Base-by-base conservation (phyloP, 805 yeast genomes). In the Yarrowia divulgata region DNA sequence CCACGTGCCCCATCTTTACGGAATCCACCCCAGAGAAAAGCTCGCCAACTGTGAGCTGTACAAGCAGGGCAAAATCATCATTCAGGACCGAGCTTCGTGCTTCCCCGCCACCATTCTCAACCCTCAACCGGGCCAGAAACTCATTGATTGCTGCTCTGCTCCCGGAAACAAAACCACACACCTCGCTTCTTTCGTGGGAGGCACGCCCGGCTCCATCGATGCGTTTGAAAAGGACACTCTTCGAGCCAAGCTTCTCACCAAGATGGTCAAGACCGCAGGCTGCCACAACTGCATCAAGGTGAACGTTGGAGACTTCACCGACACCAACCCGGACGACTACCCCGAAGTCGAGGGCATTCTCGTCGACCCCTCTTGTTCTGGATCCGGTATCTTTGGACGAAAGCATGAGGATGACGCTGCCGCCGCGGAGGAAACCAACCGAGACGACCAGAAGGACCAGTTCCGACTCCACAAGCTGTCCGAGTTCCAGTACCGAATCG, bases 101-200 rank as follows among this genome's bases (percentile, higher is more conserved):
- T 93, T 95, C 76, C 99, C 99, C 0, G 97, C 96, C 0, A 87
- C 86, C 71, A 93, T 95, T 35, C 79, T 95, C 60, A 82, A 85
- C 71, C 91, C 94, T 0, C 69, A 76, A 0, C 81, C 85, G 4
- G 89, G 88, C 55, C 88, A 85, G 70, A 78, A 82, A 32, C 87
- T 93, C 12, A 90, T 95, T 55, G 99, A 95, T 79, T 90, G 97
- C 0, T 93, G 98, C 80, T 93, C 98, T 2, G 99, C 99, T 0
- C 99, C 99, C 5, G 99, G 99, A 6, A 95, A 95, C 78, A 96
- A 95, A 77, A 95, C 99, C 0, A 91, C 98, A 0, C 98, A 94
- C 79, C 80, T 89, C 29, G 97, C 97, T 0, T 86, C 95, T 0
- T 81, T 85, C 64, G 78, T 91, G 29, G 73, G 75, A 2, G 70